Base-by-base conservation (phyloP, 345 rosid genomes). In the Salix caprea region DNA sequence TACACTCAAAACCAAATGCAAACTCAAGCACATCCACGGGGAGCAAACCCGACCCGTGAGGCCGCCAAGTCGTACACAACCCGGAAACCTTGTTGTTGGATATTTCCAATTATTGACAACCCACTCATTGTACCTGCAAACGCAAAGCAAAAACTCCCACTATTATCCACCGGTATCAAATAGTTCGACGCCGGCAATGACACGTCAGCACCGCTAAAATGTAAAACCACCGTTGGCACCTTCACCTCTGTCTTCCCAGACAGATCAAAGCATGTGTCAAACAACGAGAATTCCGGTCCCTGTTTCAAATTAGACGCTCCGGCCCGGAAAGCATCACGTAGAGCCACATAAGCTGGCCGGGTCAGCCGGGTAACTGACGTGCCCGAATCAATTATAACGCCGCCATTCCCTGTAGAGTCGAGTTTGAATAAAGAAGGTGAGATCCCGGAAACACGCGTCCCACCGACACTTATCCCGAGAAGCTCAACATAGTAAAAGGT, bases 71-170 rank as follows among this genome's bases (percentile, higher is more conserved):
- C 99, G 52, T 84, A 96, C 1, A 90, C 88, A 21, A 96, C 97
- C 84, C 99, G 92, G 87, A 96, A 91, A 2, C 99, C 93, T 65
- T 96, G 99, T 65, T 96, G 99, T 89, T 96, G 99, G 67, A 96
- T 93, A 61, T 96, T 96, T 50, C 98, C 99, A 15, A 96, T 80
- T 10, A 96, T 94, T 48, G 99, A 91, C 71, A 96, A 78, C 52
- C 97, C 94, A 74, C 96, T 84, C 91, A 79, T 82, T 6, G 98
- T 93, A 37, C 95, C 99, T 16, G 99, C 99, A 42, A 96, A 96
- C 1, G 99, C 99, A 75, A 91, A 96, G 85, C 99, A 96, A 75
- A 96, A 93, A 0, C 85, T 93, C 23, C 97, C 97, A 48, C 80
- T 74, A 18, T 77, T 73, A 56, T 92, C 96, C 60, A 96, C 97